A percentile compares a stretch with the other conserved stretches of the same genome.
These are phyloP conservation scores for Quercus robur DNA, from an alignment of 306 rosid species.

Conservation along the genomic window DNA sequence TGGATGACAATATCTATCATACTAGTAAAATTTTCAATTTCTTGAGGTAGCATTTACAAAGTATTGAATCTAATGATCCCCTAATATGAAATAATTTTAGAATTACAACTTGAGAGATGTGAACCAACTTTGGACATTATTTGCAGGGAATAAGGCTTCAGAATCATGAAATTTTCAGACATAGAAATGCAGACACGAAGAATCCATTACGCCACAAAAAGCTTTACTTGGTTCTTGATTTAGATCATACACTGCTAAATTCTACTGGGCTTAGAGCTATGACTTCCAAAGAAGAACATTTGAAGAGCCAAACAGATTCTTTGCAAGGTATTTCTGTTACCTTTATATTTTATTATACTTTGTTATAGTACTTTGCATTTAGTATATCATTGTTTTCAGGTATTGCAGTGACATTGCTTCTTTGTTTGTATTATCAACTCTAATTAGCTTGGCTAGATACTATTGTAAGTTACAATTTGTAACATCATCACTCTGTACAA, in stretches of 20 bases:
- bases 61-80: not conserved
- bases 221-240: constrained; percentile 81
- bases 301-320: constrained; percentile 55
- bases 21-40: not conserved
- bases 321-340: constrained; percentile 45
- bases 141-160: constrained; percentile 77
- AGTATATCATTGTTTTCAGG: not conserved
- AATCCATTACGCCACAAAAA: constrained; percentile 46
- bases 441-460: not conserved
- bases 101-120: not conserved
- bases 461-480: not conserved
- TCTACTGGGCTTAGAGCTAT: constrained; percentile 56
- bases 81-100: not conserved
- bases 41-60: not conserved
- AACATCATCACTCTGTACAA: not conserved
- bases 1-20: not conserved
- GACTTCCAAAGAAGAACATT: constrained; percentile 57
- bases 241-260: constrained; percentile 82
- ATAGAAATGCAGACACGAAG: constrained; percentile 65
- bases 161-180: constrained; percentile 63
- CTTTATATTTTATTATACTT: constrained; percentile 10
- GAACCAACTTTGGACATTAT: not conserved
- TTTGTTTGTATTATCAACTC: not conserved
- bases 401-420: not conserved
- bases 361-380: constrained; percentile 11